A percentile compares a stretch with the other conserved stretches of the same genome.
Conservation (phyloP, 768 basidiomycete genomes). For the Podaxis sp. region DNA sequence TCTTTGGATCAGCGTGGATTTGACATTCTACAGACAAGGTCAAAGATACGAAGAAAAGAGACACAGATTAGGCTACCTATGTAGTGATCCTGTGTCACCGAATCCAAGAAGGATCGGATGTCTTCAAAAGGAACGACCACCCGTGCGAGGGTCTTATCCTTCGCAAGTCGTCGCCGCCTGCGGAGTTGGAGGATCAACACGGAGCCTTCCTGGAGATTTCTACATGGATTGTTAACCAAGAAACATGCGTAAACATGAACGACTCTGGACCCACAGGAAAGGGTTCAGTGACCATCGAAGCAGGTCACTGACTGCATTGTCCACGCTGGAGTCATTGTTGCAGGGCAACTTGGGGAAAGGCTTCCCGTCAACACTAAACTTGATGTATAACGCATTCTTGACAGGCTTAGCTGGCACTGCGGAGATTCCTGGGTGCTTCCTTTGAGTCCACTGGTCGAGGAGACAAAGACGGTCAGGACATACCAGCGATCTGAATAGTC, state of each 20-base stretch:
- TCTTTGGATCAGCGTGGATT: slow-evolving; percentile 15
- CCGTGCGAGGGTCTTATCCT: slow-evolving; percentile 10
- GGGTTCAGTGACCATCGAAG: slow-evolving; percentile 19
- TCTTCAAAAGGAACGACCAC: slow-evolving; percentile 2
- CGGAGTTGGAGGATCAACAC: slow-evolving; percentile 14
- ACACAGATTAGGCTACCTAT: background rate
- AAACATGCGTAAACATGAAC: background rate
- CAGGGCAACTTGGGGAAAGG: slow-evolving; percentile 15
- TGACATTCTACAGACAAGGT: slow-evolving; percentile 4
- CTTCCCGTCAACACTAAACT: slow-evolving; percentile 14
- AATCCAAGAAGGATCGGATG: background rate
- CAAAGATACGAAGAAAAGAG: background rate
- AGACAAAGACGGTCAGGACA: background rate
- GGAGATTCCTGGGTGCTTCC: slow-evolving; percentile 8
- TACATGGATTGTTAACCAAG: background rate
- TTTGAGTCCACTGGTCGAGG: background rate
- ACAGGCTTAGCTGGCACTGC: background rate
- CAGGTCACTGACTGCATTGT: background rate
- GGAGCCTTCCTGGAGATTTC: slow-evolving; percentile 10
- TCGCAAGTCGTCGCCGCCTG: slow-evolving; percentile 12
- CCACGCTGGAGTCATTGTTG: slow-evolving; percentile 6
- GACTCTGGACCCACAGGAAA: slow-evolving; percentile 9
- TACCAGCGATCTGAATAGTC: background rate
- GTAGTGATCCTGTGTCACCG: slow-evolving; percentile 6
- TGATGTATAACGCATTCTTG: slow-evolving; percentile 12